Percentiles rank a stretch among this genome's conserved stretches.
Conservation (phyloP, 768 basidiomycete species). For the Amanita polypyramis region DNA sequence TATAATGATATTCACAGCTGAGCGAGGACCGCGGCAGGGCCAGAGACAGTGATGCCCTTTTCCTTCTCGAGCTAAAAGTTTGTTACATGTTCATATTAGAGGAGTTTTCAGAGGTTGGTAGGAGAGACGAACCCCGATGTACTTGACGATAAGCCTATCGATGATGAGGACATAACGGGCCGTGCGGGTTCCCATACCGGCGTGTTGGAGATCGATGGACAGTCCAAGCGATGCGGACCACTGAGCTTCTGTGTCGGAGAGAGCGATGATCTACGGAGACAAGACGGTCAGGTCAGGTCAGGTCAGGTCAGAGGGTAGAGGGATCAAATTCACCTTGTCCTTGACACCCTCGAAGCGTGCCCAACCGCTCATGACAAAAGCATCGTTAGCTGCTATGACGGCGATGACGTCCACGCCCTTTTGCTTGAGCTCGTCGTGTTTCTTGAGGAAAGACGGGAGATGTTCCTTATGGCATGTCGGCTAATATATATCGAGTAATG, state of each 20-base stretch:
- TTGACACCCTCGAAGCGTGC: constrained; percentile 44
- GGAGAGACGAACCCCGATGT: constrained; percentile 38
- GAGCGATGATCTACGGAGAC: constrained; percentile 40
- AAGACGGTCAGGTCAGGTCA: too few relatives aligned
- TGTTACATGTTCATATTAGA: neutral
- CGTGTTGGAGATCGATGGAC: constrained; percentile 36
- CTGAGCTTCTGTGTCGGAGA: constrained; percentile 42
- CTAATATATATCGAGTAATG: constrained; percentile 34
- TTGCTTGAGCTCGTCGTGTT: constrained; percentile 63
- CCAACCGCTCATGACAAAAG: constrained; percentile 66
- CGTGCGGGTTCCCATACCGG: constrained; percentile 49
- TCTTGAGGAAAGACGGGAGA: constrained; percentile 54
- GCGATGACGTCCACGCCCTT: constrained; percentile 71
- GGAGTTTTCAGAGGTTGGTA: neutral
- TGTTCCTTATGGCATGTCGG: constrained; percentile 59
- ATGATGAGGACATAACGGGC: constrained; percentile 53
- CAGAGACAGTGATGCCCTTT: constrained; percentile 42
- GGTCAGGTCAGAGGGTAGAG: neutral
- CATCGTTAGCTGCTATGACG: constrained; percentile 72
- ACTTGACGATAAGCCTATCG: constrained; percentile 62
- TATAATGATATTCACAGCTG: constrained; percentile 15
- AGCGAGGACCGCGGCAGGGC: constrained; percentile 50
- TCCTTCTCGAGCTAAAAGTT: constrained; percentile 37
- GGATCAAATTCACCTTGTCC: constrained; percentile 46
- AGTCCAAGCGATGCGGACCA: constrained; percentile 52